Percentiles rank a stretch among this genome's conserved stretches.
Evolutionary conservation across 805 yeast genomes (phyloP).

Genomic region (Yueomyces sinensis): DNA sequence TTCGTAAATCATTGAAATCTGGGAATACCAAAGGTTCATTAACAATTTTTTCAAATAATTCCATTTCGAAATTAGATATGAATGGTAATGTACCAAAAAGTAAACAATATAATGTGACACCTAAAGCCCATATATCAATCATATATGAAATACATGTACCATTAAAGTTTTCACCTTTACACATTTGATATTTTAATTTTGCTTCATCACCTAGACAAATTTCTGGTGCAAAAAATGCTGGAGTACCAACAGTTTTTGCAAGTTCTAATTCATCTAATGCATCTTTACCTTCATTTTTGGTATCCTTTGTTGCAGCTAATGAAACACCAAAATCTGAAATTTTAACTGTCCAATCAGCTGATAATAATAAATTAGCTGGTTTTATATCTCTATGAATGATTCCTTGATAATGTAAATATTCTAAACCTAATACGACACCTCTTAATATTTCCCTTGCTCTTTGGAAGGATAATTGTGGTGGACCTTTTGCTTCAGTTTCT

Average conservation of each 20-base stretch:
- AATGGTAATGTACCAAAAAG: slow-evolving; percentile 85
- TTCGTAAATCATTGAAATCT: slow-evolving; percentile 14
- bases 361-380: slow-evolving; percentile 78
- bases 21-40: slow-evolving; percentile 51
- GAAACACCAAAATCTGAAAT: slow-evolving; percentile 97
- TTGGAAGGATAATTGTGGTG: slow-evolving; percentile 55
- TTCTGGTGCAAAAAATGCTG: slow-evolving; percentile 94
- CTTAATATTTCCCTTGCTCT: slow-evolving; percentile 63
- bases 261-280: slow-evolving; percentile 54
- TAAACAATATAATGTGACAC: slow-evolving; percentile 80
- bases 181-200: slow-evolving; percentile 9
- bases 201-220: slow-evolving; percentile 46
- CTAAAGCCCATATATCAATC: slow-evolving; percentile 96
- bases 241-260: slow-evolving; percentile 95
- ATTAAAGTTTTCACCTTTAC: slow-evolving; percentile 14
- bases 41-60: slow-evolving; percentile 67
- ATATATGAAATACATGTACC: slow-evolving; percentile 55
- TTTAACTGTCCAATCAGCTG: slow-evolving; percentile 61
- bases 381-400: slow-evolving; percentile 91
- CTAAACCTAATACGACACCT: slow-evolving; percentile 78
- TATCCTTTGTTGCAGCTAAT: slow-evolving; percentile 25
- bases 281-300: slow-evolving; percentile 6
- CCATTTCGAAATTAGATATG: slow-evolving; percentile 59
- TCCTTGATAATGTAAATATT: slow-evolving; percentile 80
- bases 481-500: slow-evolving; percentile 29